Percentiles rank a stretch among this genome's conserved stretches.
Evolutionary conservation across 305 asterid species (phyloP).

Genomic region (Stenogyne calaminthoides): DNA sequence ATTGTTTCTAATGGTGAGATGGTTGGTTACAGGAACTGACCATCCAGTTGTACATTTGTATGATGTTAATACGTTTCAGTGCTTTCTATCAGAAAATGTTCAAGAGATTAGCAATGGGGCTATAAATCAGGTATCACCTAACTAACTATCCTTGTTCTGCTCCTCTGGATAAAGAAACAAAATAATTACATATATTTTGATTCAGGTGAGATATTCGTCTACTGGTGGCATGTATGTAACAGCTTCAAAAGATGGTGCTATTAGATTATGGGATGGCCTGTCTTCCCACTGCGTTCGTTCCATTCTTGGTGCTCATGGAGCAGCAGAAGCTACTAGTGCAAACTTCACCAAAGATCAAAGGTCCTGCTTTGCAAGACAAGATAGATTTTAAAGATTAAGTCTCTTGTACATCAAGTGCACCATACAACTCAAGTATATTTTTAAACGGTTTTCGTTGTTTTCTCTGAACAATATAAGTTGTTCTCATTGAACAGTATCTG

Average conservation of each 20-base stretch:
- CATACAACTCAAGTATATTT: too few relatives aligned
- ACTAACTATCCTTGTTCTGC: background rate
- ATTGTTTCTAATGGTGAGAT: conserved; percentile 3
- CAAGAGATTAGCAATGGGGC: conserved; percentile 76
- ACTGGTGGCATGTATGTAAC: conserved; percentile 83
- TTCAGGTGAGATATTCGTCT: conserved; percentile 76
- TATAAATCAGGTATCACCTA: conserved; percentile 66
- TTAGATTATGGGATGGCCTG: conserved; percentile 85
- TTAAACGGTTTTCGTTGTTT: too few relatives aligned
- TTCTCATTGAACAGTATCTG: too few relatives aligned
- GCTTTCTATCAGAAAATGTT: conserved; percentile 69
- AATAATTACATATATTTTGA: conserved; percentile 12
- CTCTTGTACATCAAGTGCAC: too few relatives aligned
- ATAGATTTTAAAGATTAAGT: too few relatives aligned
- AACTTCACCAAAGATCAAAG: conserved; percentile 78
- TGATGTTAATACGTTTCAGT: conserved; percentile 82
- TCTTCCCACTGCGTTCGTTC: conserved; percentile 71
- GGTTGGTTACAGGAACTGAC: conserved; percentile 70
- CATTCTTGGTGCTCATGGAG: conserved; percentile 78
- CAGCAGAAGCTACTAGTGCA: conserved; percentile 79
- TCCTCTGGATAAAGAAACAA: conserved; percentile 11
- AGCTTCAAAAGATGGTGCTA: conserved; percentile 83
- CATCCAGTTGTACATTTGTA: conserved; percentile 78
- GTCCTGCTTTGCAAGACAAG: conserved; percentile 5
- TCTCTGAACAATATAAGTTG: too few relatives aligned